These are phyloP conservation scores for Phlebiopsis flavidoalba DNA, from an alignment of 768 basidiomycete species.

Conservation along the genomic window DNA sequence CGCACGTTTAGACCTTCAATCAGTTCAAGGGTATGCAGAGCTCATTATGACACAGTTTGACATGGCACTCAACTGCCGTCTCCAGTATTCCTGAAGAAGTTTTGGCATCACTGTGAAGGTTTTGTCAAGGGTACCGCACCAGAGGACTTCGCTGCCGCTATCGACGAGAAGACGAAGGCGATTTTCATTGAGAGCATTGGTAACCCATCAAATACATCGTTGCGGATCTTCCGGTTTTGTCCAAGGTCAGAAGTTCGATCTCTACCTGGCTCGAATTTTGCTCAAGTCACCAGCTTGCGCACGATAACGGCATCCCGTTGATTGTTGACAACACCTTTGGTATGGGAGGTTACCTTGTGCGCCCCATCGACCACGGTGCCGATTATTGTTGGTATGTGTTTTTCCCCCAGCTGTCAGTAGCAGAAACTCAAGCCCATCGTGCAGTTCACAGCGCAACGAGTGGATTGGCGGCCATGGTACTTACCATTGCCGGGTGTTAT, in stretches of 20 bases:
- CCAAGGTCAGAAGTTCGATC: conserved; percentile 40
- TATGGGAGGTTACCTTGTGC: conserved; percentile 56
- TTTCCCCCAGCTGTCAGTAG: too few relatives aligned
- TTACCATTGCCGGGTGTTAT: conserved; percentile 74
- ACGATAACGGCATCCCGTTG: conserved; percentile 65
- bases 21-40: conserved; percentile 54
- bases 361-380: conserved; percentile 69
- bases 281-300: conserved; percentile 49
- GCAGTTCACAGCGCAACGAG: conserved; percentile 70
- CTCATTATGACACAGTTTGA: not conserved
- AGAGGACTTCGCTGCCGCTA: conserved; percentile 55
- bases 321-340: conserved; percentile 83
- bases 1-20: conserved; percentile 47
- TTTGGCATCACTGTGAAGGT: conserved; percentile 25
- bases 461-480: conserved; percentile 85
- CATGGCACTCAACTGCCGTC: not conserved
- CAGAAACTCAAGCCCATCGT: not conserved
- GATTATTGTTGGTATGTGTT: conserved; percentile 60
- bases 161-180: conserved; percentile 75
- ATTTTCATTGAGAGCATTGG: conserved; percentile 74
- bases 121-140: conserved; percentile 57
- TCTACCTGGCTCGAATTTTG: not conserved
- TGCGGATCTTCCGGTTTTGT: conserved; percentile 60
- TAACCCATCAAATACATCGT: conserved; percentile 75
- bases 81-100: conserved; percentile 62